Base-by-base conservation (phyloP, 2,329 filamentous ascomycete genomes). In the Proliferodiscus dingleyae region DNA sequence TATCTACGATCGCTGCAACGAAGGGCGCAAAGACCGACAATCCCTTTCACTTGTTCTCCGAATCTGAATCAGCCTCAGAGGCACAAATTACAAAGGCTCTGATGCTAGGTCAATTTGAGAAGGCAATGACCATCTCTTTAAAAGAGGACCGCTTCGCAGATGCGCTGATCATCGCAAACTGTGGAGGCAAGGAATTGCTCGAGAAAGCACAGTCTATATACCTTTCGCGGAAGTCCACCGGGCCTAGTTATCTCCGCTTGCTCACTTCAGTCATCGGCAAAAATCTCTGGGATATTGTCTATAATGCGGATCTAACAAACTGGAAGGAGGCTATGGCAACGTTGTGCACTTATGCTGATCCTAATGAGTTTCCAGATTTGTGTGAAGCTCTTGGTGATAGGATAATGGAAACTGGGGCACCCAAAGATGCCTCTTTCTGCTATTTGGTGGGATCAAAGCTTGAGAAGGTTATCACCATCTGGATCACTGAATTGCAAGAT, bases 311-410 rank as follows among this genome's bases (percentile, higher is more conserved):
- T 61, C 71, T 98, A 37, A 77, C 78, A 42, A 87, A 93, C 68
- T 98, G 93, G 94, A 97, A 94, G 69, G 93, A 97, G 67, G 84
- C 91, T 3, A 94, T 98, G 87, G 90, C 89, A 22, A 87, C 90
- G 1, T 72, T 98, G 43, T 98, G 93, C 76, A 97, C 93, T 1
- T 98, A 91, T 66, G 93, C 93, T 1, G 85, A 94, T 52, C 85
- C 89, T 36, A 79, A 80, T 30, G 91, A 98, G 58, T 98, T 98
- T 64, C 81, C 91, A 4, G 89, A 96, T 63, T 81, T 98, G 9
- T 98, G 91, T 61, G 93, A 98, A 65, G 88, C 89, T 23, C 79
- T 98, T 18, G 93, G 93, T 57, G 94, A 98, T 65, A 81, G 94
- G 23, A 80, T 98, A 32, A 78, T 87, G 52, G 91, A 95, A 61